phyloP scores from a whole-genome alignment of 2,329 filamentous ascomycete genomes.

The Colletotrichum caudatum region DNA sequence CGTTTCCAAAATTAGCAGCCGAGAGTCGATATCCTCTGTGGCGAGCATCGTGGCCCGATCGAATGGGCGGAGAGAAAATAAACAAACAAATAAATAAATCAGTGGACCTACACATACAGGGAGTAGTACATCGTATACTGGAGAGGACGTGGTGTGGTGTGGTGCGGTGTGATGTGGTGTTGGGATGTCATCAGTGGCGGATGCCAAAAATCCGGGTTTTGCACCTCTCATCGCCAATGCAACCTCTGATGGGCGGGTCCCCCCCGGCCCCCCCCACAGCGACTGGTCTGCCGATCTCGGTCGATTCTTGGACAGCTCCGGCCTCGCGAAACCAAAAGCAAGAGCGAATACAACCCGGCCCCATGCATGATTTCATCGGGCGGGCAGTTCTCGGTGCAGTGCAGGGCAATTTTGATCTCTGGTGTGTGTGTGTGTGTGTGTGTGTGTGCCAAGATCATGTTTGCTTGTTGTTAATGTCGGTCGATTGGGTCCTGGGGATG shows the following conservation, averaged over 20 bases:
- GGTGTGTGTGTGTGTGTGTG: background rate
- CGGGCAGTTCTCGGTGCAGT: background rate
- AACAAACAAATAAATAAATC: background rate
- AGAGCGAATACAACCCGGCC: slow-evolving; percentile 32
- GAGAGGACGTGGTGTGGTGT: slow-evolving; percentile 2
- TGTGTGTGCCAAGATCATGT: slow-evolving; percentile 7
- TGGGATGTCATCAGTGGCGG: slow-evolving; percentile 34
- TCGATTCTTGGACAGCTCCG: slow-evolving; percentile 27
- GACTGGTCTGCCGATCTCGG: slow-evolving; percentile 40
- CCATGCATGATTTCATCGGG: slow-evolving; percentile 40
- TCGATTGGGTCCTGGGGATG: background rate
- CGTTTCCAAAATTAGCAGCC: slow-evolving; percentile 12
- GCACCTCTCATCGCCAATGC: slow-evolving; percentile 1
- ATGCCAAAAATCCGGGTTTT: slow-evolving; percentile 36
- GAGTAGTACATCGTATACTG: too few species aligned
- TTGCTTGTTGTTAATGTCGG: slow-evolving; percentile 1
- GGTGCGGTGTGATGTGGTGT: too few species aligned
- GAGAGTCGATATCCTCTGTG: background rate
- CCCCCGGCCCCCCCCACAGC: slow-evolving; percentile 7
- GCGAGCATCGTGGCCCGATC: background rate
- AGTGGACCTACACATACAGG: background rate
- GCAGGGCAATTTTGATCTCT: background rate
- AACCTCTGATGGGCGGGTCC: background rate
- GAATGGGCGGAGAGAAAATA: background rate
- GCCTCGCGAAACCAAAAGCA: slow-evolving; percentile 18